phyloP scores from a whole-genome alignment of 192 early-diverging fungal genomes.

The Coemansia sp. region DNA sequence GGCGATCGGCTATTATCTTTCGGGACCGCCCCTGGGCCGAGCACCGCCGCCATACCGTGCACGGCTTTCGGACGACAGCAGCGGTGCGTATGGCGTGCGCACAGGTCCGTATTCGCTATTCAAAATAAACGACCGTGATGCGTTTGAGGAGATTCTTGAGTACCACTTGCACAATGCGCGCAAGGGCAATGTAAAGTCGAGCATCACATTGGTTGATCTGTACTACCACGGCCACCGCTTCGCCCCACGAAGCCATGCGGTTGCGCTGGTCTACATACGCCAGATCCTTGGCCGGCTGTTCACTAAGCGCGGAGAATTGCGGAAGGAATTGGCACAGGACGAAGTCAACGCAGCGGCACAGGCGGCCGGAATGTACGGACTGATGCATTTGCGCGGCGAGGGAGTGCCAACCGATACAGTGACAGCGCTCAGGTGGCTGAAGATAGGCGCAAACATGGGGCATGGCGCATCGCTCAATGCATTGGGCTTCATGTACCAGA shows the following conservation, averaged over 20 bases:
- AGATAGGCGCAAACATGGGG: constrained; percentile 61
- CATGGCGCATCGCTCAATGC: constrained; percentile 70
- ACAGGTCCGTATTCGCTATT: constrained; percentile 56
- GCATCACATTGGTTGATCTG: constrained; percentile 71
- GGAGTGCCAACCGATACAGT: constrained; percentile 62
- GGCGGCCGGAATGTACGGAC: constrained; percentile 78
- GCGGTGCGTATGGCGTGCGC: constrained; percentile 84
- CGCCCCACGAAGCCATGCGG: constrained; percentile 29
- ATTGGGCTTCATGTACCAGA: constrained; percentile 79
- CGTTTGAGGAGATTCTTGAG: constrained; percentile 75
- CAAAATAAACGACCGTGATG: constrained; percentile 52
- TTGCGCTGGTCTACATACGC: constrained; percentile 30
- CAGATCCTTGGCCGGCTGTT: constrained; percentile 17
- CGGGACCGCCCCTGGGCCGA: constrained; percentile 84
- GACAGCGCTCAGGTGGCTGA: constrained; percentile 79
- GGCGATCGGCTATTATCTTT: constrained; percentile 64
- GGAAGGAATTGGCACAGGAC: constrained; percentile 15
- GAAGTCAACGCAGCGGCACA: constrained; percentile 56
- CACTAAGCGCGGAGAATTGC: constrained; percentile 25
- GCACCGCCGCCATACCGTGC: constrained; percentile 61
- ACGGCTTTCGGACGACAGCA: constrained; percentile 72
- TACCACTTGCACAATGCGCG: constrained; percentile 67
- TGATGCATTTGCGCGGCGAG: constrained; percentile 92
- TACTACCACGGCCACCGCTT: constrained; percentile 75
- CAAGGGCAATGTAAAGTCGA: constrained; percentile 41